phyloP scores from a whole-genome alignment of 2,329 filamentous ascomycete genomes.

The Penicillium brevicompactum region DNA sequence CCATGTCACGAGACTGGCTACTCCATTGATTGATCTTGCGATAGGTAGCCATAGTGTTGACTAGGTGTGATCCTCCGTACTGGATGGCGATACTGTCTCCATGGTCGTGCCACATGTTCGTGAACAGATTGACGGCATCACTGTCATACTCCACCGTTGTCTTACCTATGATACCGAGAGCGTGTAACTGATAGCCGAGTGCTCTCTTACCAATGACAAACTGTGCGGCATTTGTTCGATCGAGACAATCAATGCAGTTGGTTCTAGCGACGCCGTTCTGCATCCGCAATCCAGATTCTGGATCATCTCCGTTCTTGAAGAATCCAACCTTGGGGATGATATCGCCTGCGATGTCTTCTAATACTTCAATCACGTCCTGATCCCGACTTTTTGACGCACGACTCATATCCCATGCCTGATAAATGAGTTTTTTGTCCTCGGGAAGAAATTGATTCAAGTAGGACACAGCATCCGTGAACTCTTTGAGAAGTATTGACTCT shows the following conservation, averaged over 20 bases:
- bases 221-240: constrained; percentile 95
- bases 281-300: constrained; percentile 65
- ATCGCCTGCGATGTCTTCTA: constrained; percentile 86
- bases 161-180: constrained; percentile 80
- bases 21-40: constrained; percentile 99
- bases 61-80: constrained; percentile 94
- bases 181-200: constrained; percentile 87
- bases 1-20: constrained; percentile 96
- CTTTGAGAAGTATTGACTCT: constrained; percentile 85
- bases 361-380: constrained; percentile 88
- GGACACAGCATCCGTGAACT: constrained; percentile 82
- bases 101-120: constrained; percentile 97
- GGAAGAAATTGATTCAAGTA: constrained; percentile 96
- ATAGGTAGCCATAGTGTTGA: constrained; percentile 99
- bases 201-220: constrained; percentile 97
- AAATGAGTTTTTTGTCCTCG: constrained; percentile 78
- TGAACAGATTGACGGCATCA: constrained; percentile 93
- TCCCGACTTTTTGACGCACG: constrained; percentile 88
- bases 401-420: constrained; percentile 98
- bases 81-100: constrained; percentile 97
- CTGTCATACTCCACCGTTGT: constrained; percentile 88
- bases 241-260: constrained; percentile 97
- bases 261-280: constrained; percentile 94
- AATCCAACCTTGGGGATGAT: constrained; percentile 86
- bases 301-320: constrained; percentile 85